Percentiles rank a stretch among this genome's conserved stretches.
Conservation (phyloP, 176 grass and related monocot species). For the Otatea glauca region DNA sequence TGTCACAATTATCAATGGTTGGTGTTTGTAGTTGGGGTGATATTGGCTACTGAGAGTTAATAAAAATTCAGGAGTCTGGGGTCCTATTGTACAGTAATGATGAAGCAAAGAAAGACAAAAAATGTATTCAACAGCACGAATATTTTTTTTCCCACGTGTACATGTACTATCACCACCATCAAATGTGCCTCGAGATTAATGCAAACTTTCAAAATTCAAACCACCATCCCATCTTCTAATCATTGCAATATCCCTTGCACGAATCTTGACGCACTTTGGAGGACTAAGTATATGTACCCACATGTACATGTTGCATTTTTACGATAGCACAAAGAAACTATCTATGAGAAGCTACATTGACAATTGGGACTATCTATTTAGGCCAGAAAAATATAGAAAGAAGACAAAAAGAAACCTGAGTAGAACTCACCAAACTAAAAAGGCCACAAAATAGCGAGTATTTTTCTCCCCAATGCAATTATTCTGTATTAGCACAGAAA, state of each 20-base stretch:
- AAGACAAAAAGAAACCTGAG: conserved; percentile 23
- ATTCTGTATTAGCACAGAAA: conserved; percentile 70
- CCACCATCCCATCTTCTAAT: no score
- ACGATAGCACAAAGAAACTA: neutral
- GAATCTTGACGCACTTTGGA: no score
- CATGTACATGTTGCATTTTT: no score
- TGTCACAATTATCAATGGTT: conserved; percentile 20
- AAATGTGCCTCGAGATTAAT: no score
- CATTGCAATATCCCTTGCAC: no score
- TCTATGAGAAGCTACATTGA: neutral
- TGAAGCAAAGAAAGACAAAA: conserved; percentile 22
- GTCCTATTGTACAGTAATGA: neutral
- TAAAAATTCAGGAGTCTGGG: neutral
- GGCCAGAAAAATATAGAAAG: conserved; percentile 5
- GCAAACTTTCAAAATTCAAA: no score
- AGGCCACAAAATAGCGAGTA: conserved; percentile 90
- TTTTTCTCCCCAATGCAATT: conserved; percentile 99
- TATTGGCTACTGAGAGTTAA: neutral
- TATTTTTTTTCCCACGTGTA: no score
- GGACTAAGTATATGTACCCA: no score
- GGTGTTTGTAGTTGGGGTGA: neutral
- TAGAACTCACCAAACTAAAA: conserved; percentile 90
- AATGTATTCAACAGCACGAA: neutral
- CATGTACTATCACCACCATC: no score
- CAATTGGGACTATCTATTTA: conserved; percentile 6